Evolutionary conservation across 306 rosid genomes (phyloP).

Genomic region (Fragaria vesca): DNA sequence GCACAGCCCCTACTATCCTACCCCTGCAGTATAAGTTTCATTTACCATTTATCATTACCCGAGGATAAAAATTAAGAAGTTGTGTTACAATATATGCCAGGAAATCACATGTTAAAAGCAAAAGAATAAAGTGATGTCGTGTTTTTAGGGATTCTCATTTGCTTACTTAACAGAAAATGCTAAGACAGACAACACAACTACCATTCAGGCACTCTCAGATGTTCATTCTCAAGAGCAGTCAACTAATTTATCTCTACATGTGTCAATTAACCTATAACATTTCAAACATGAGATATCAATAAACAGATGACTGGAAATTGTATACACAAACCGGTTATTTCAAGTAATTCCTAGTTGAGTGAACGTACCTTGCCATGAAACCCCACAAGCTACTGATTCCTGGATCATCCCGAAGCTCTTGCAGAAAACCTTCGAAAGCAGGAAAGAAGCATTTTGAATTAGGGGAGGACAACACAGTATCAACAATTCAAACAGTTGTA

Average conservation of each 20-base stretch:
- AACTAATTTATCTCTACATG: neutral
- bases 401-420: slow-evolving; percentile 82
- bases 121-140: neutral
- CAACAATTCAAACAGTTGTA: neutral
- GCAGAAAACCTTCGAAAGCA: slow-evolving; percentile 43
- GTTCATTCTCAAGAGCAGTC: neutral
- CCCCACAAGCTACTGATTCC: slow-evolving; percentile 91
- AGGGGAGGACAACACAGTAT: neutral
- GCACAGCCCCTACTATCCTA: slow-evolving; percentile 62
- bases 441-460: neutral
- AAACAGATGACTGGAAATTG: neutral
- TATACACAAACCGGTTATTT: neutral
- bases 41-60: neutral
- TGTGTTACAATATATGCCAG: neutral
- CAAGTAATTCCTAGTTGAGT: neutral
- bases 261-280: neutral
- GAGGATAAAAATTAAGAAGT: neutral
- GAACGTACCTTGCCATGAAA: slow-evolving; percentile 67
- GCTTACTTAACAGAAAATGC: neutral
- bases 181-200: neutral
- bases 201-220: neutral
- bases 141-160: neutral
- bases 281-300: neutral
- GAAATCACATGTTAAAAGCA: neutral
- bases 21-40: slow-evolving; percentile 60